Conservation (phyloP, 108 stramenopile genomes). For the Parmales sp. region DNA sequence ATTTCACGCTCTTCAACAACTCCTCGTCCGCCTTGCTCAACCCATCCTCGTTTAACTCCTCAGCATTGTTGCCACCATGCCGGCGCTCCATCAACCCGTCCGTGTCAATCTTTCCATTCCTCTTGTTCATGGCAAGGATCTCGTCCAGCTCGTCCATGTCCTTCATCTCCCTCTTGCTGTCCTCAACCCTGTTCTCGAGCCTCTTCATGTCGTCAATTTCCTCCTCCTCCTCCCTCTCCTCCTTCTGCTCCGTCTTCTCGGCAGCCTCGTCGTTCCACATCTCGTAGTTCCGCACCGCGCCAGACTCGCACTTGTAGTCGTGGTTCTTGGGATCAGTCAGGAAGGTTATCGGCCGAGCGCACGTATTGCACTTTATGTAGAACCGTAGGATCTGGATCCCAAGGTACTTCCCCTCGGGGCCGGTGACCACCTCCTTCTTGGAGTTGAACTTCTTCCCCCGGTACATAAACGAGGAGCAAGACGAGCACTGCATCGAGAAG, state of each 20-base stretch:
- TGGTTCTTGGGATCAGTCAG: conserved; percentile 91
- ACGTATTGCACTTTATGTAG: conserved; percentile 88
- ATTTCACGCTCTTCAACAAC: conserved; percentile 1
- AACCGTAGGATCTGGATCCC: conserved; percentile 86
- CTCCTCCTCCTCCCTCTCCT: conserved; percentile 66
- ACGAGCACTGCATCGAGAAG: conserved; percentile 82
- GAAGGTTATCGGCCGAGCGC: conserved; percentile 75
- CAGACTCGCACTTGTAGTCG: conserved; percentile 91
- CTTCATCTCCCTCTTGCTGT: conserved; percentile 38
- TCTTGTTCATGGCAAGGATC: neutral
- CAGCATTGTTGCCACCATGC: too few species aligned
- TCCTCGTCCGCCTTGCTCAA: too few species aligned
- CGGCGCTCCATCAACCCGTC: too few species aligned
- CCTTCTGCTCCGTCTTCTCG: conserved; percentile 46
- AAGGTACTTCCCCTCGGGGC: conserved; percentile 77
- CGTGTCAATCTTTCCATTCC: too few species aligned
- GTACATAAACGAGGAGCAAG: conserved; percentile 86
- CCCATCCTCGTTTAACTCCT: too few species aligned
- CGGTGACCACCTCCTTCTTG: conserved; percentile 79
- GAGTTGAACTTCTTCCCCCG: conserved; percentile 93
- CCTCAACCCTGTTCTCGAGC: conserved; percentile 85
- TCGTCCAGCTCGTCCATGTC: neutral
- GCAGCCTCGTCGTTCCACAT: conserved; percentile 76
- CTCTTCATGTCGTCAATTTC: conserved; percentile 84
- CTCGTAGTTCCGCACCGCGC: conserved; percentile 90